Conservation (phyloP, 108 stramenopile genomes). For the Aurantiochytrium sp. region DNA sequence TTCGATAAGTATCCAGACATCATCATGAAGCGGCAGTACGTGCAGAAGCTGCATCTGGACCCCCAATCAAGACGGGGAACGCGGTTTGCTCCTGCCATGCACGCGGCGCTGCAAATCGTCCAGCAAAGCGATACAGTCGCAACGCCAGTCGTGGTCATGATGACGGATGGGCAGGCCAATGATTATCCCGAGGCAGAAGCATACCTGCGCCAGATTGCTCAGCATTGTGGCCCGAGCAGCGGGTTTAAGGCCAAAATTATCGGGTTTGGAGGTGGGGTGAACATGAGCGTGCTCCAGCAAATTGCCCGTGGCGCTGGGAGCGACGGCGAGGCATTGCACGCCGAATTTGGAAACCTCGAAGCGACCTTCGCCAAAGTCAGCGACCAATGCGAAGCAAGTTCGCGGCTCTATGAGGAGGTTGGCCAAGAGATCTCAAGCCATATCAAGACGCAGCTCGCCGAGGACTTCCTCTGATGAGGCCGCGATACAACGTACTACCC, state of each 20-base stretch:
- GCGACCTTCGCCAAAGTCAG: not conserved
- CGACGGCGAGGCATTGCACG: not conserved
- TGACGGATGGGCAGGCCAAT: not conserved
- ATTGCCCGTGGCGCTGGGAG: not conserved
- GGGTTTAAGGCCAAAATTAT: not conserved
- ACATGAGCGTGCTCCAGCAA: not conserved
- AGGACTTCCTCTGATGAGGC: not conserved
- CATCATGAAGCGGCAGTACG: not conserved
- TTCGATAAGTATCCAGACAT: not conserved
- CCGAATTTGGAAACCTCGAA: not conserved
- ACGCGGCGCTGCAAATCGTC: not conserved
- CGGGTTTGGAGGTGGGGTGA: not conserved
- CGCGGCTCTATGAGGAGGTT: not conserved
- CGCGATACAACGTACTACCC: not conserved
- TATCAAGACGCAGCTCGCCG: slow-evolving; percentile 25
- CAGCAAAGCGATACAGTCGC: not conserved
- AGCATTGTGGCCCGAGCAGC: not conserved
- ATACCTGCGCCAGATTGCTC: not conserved
- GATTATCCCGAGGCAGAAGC: not conserved
- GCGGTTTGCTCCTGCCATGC: not conserved
- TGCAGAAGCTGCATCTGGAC: not conserved
- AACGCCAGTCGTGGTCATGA: not conserved
- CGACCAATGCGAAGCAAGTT: not conserved
- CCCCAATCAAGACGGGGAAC: not conserved
- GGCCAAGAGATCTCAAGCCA: not conserved